Evolutionary conservation across 2,329 filamentous ascomycete genomes (phyloP), one percentile per base, ranked within the genome.

Genomic region (Venturiaceae sp.): DNA sequence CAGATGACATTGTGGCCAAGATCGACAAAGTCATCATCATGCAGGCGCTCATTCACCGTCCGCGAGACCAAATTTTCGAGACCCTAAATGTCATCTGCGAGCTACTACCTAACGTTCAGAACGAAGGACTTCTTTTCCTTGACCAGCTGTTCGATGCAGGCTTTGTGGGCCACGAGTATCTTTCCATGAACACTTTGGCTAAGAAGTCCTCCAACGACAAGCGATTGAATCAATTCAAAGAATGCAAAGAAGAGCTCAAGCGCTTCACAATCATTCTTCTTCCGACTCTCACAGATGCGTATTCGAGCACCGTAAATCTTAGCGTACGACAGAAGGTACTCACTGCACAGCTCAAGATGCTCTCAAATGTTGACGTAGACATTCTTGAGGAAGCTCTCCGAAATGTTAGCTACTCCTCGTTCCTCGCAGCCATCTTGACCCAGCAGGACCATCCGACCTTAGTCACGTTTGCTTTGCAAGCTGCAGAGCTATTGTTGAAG

Each of bases 31-130:
- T 97, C 58, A 83, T 99, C 50, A 94, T 99, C 66, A 99, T 99
- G 95, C 94, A 99, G 74, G 91, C 95, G 37, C 80, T 99, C 62
- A 96, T 99, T 56, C 94, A 97, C 68, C 86, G 92, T 41, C 94
- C 94, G 6, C 86, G 92, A 59, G 95, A 99, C 64, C 94, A 99
- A 72, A 89, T 99, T 19, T 94, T 92, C 65, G 94, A 99, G 76
- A 96, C 95, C 1, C 81, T 99, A 62, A 97, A 97, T 69, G 91
- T 99, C 63, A 91, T 99, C 63, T 96, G 94, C 75, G 94, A 99
- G 74, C 78, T 99, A 32, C 80, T 99, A 36, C 92, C 92, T 1
- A 85, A 83, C 54, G 77, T 92, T 16, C 85, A 86, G 13, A 80
- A 78, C 54, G 77, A 81, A 55, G 75, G 75, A 37, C 69, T 80